Percentiles rank a stretch among this genome's conserved stretches.
phyloP scores from a whole-genome alignment of 108 stramenopile species.

The Fragilaria crotonensis region DNA sequence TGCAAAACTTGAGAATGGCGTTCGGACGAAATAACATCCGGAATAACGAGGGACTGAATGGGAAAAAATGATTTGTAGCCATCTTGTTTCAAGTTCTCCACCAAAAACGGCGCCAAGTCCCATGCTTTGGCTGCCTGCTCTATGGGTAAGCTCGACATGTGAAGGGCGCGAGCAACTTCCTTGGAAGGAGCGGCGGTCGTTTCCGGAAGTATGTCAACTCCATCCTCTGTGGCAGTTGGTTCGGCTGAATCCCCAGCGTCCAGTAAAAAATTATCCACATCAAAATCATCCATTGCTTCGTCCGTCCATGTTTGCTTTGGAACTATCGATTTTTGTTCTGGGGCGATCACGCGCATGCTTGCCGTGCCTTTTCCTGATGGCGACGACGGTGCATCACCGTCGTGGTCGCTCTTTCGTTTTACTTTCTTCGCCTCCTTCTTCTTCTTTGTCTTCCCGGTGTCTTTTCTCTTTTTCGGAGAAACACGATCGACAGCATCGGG shows the following conservation, averaged over 20 bases:
- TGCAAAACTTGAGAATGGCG: slow-evolving; percentile 31
- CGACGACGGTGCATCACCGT: slow-evolving; percentile 6
- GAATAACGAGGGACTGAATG: slow-evolving; percentile 82
- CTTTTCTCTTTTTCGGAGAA: background rate
- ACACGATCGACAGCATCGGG: slow-evolving; percentile 34
- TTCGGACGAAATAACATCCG: slow-evolving; percentile 71
- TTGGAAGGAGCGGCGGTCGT: slow-evolving; percentile 2
- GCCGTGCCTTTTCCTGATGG: slow-evolving; percentile 11
- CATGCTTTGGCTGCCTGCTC: slow-evolving; percentile 53
- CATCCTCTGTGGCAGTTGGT: slow-evolving; percentile 7
- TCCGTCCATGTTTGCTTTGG: slow-evolving; percentile 22
- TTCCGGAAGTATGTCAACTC: background rate
- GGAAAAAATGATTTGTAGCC: slow-evolving; percentile 82
- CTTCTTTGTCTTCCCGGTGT: slow-evolving; percentile 4
- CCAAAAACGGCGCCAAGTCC: slow-evolving; percentile 67
- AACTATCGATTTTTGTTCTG: slow-evolving; percentile 25
- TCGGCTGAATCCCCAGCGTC: slow-evolving; percentile 9
- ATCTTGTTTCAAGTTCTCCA: slow-evolving; percentile 51
- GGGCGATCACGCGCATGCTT: slow-evolving; percentile 61
- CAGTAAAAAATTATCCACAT: slow-evolving; percentile 33
- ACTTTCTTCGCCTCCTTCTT: slow-evolving; percentile 3
- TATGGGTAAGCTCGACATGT: slow-evolving; percentile 54
- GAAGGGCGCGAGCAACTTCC: slow-evolving; percentile 40
- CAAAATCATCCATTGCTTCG: slow-evolving; percentile 79
- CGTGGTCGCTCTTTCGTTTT: slow-evolving; percentile 8